A percentile compares a stretch with the other conserved stretches of the same genome.
Evolutionary conservation across 345 rosid genomes (phyloP).

Genomic region (Euclidium syriacum): DNA sequence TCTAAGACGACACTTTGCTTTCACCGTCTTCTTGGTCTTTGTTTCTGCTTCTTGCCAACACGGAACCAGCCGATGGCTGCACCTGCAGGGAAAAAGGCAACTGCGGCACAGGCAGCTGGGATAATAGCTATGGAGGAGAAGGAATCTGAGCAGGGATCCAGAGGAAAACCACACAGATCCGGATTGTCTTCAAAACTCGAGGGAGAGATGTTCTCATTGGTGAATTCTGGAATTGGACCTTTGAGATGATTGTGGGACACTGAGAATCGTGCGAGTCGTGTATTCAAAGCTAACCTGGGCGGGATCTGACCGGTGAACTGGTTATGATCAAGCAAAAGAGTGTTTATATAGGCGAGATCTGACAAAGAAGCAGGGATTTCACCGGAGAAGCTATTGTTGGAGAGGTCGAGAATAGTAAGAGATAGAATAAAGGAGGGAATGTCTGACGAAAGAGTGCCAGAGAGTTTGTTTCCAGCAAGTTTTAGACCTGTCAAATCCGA

Average conservation of each 20-base stretch:
- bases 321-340: constrained; percentile 16
- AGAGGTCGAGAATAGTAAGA: constrained; percentile 9
- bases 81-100: constrained; percentile 46
- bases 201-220: neutral
- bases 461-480: constrained; percentile 22
- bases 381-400: constrained; percentile 24
- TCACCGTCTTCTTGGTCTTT: neutral
- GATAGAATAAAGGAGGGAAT: neutral
- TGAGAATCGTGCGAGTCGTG: constrained; percentile 6
- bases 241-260: constrained; percentile 24
- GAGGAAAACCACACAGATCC: constrained; percentile 26
- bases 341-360: neutral
- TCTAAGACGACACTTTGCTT: too few species aligned
- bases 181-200: neutral
- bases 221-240: constrained; percentile 23
- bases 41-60: neutral
- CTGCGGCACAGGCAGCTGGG: constrained; percentile 50
- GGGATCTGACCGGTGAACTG: constrained; percentile 16
- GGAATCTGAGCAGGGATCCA: constrained; percentile 18
- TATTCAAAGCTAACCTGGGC: neutral
- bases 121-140: constrained; percentile 32
- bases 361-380: constrained; percentile 6
- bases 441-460: constrained; percentile 18
- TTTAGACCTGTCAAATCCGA: neutral
- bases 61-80: constrained; percentile 39